These are phyloP conservation scores for Dryadomyces quercus-mongolicae DNA, from an alignment of 2,329 filamentous ascomycete genomes.

Conservation along the genomic window DNA sequence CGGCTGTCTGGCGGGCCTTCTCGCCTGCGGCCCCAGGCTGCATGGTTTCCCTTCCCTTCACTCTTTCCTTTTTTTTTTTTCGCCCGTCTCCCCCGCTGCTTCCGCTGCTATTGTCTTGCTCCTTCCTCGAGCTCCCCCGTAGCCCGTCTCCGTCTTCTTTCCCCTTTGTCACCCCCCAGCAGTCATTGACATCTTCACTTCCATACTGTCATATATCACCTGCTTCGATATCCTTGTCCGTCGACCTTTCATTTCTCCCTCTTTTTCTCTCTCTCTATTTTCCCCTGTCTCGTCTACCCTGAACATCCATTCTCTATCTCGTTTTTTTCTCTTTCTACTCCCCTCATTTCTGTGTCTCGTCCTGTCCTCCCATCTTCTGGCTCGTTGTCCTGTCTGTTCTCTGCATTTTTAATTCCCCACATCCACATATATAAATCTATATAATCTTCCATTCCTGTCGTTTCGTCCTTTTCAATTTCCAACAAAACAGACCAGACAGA, in stretches of 20 bases:
- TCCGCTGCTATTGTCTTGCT: background rate
- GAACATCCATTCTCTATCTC: background rate
- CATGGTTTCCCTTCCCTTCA: background rate
- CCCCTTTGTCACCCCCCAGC: background rate
- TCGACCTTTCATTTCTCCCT: background rate
- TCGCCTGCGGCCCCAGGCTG: background rate
- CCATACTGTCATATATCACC: background rate
- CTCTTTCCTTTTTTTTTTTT: conserved; percentile 2
- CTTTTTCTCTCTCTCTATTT: background rate
- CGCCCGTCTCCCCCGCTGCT: conserved; percentile 3
- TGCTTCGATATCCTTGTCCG: background rate
- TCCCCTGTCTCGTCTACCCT: background rate
- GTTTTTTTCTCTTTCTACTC: background rate
- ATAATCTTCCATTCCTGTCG: background rate
- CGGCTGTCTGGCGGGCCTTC: background rate
- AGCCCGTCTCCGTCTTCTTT: background rate
- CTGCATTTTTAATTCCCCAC: background rate
- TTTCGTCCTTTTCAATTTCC: background rate
- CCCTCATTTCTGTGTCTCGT: background rate
- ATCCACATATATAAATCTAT: background rate
- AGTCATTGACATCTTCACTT: background rate
- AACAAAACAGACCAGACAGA: background rate
- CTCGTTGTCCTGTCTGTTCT: background rate
- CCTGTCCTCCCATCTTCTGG: background rate
- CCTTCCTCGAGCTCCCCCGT: background rate